Evolutionary conservation across 2,329 filamentous ascomycete species (phyloP).

Genomic region (Huntiella abstrusa): DNA sequence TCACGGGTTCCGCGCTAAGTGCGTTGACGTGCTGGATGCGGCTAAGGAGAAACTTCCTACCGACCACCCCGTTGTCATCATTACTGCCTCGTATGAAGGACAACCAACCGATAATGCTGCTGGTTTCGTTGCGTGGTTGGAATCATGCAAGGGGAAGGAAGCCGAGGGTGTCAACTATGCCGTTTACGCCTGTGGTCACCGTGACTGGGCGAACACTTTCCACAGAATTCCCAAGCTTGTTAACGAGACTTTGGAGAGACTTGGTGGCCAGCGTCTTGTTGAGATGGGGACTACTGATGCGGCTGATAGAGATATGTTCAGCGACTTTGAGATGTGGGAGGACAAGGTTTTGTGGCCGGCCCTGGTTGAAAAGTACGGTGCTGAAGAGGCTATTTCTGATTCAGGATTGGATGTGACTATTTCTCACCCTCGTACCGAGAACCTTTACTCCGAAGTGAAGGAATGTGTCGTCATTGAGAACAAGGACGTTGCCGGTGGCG

Average conservation of each 20-base stretch:
- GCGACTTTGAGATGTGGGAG: constrained; percentile 48
- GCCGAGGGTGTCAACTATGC: constrained; percentile 42
- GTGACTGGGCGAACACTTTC: constrained; percentile 43
- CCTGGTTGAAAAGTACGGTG: constrained; percentile 33
- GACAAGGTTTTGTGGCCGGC: constrained; percentile 34
- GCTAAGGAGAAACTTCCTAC: constrained; percentile 41
- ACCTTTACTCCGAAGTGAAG: constrained; percentile 43
- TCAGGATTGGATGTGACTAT: constrained; percentile 26
- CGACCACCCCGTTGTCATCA: constrained; percentile 42
- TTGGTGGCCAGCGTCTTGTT: constrained; percentile 19
- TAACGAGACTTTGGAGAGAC: constrained; percentile 29
- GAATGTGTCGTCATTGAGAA: constrained; percentile 40
- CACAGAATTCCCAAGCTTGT: constrained; percentile 47
- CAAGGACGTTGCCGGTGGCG: constrained; percentile 29
- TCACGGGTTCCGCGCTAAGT: constrained; percentile 38
- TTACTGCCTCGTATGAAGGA: constrained; percentile 57
- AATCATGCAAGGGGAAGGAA: constrained; percentile 28
- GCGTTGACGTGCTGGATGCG: constrained; percentile 38
- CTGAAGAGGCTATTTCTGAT: constrained; percentile 16
- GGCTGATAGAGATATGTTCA: constrained; percentile 45
- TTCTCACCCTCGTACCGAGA: constrained; percentile 33
- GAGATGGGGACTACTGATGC: constrained; percentile 40
- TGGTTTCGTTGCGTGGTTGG: constrained; percentile 49
- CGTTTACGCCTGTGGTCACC: constrained; percentile 45
- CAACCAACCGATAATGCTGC: constrained; percentile 54